Base-by-base conservation (phyloP, 2,329 filamentous ascomycete species). In the Fusarium bulbicola region DNA sequence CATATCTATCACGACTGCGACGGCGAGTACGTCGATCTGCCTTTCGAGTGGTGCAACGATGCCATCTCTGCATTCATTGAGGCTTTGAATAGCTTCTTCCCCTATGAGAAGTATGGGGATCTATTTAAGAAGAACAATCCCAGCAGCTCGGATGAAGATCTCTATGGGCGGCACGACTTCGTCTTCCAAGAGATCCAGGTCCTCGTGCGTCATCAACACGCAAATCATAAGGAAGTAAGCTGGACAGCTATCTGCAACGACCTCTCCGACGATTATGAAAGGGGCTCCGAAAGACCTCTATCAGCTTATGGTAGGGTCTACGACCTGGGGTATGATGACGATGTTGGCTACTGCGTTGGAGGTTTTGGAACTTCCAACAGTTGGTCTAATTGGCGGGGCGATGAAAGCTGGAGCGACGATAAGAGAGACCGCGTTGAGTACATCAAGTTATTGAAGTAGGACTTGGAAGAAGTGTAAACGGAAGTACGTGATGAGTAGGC, bases 351-450 rank as follows among this genome's bases (percentile, higher is more conserved):
- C 26, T 47, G 43, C 4, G 12, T 20, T 6, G 12, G 43, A 10
- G 1, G 20, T 7, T 10, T 28, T 20, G 43, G 24, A 6, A 20
- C 4, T 15, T 11, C 10, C 15, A 7, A 16, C 40, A 10, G 0
- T 13, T 20, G 11, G 42, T 20, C 5, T 5, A 5, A 5, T 32
- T 32, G 12, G 12, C 13, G 30, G 30, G 12, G 2, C 2, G 30
- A 34, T 34, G 14, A 1, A 34, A 34, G 14, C 7, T 0, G 13
- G 5, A 46, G 6, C 3, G 26, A 46, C 6, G 13, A 21, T 1
- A 0, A 28, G 0, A 14, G 21, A 9, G 6, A 11, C 0, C 18
- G 45, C 15, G 20, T 21, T 0, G 45, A 30, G 20, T 12, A 47
- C 6, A 1, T 47, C 10, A 49, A 32, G 20, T 15, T 0, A 0